These are phyloP conservation scores for Mucor lusitanicus DNA, from an alignment of 371 early-diverging fungal species.

Conservation along the genomic window DNA sequence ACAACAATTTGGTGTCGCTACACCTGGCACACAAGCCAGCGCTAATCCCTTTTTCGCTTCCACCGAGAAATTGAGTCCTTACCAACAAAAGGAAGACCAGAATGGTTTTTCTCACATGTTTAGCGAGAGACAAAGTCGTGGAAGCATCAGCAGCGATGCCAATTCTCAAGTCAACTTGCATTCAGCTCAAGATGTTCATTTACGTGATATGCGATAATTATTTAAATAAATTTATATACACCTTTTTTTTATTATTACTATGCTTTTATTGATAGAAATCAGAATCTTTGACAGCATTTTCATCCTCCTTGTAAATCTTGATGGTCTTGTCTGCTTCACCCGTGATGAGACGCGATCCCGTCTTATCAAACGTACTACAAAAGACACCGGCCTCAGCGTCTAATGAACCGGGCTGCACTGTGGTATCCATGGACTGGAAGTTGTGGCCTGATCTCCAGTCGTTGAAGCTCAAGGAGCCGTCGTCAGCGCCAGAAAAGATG, in stretches of 20 bases:
- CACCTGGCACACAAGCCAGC: not conserved
- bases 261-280: slow-evolving; percentile 33
- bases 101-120: slow-evolving; percentile 52
- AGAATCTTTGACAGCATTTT: slow-evolving; percentile 57
- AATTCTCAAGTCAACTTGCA: slow-evolving; percentile 35
- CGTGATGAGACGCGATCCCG: slow-evolving; percentile 93
- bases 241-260: not conserved
- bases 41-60: slow-evolving; percentile 23
- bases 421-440: slow-evolving; percentile 87
- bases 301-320: slow-evolving; percentile 93
- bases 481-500: slow-evolving; percentile 94
- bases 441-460: slow-evolving; percentile 96
- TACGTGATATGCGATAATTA: slow-evolving; percentile 32
- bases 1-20: slow-evolving; percentile 4
- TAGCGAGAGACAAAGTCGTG: slow-evolving; percentile 41
- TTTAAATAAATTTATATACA: not conserved
- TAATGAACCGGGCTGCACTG: slow-evolving; percentile 94
- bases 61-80: slow-evolving; percentile 20
- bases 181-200: slow-evolving; percentile 25
- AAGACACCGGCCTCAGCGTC: slow-evolving; percentile 96
- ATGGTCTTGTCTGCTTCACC: slow-evolving; percentile 99
- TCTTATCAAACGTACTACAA: slow-evolving; percentile 91
- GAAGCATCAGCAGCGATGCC: slow-evolving; percentile 37
- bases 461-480: slow-evolving; percentile 95
- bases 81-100: slow-evolving; percentile 12